Evolutionary conservation across 2,329 filamentous ascomycete species (phyloP).

Genomic region (Botryosphaeria dothidea): DNA sequence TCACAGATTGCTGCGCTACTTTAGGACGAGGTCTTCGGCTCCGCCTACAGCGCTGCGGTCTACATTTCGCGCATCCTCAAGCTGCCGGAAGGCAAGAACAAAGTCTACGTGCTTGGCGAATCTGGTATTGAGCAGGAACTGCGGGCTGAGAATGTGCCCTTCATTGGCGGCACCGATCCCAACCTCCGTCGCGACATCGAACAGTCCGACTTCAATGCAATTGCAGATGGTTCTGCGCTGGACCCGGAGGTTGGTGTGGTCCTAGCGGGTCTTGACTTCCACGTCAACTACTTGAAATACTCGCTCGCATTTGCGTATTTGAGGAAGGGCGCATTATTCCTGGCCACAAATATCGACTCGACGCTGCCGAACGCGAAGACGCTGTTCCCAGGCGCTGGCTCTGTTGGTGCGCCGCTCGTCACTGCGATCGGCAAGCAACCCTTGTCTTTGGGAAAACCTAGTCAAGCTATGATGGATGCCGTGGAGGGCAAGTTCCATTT

Average conservation of each 20-base stretch:
- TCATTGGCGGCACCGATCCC: slow-evolving; percentile 85
- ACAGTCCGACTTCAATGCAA: slow-evolving; percentile 74
- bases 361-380: slow-evolving; percentile 79
- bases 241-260: slow-evolving; percentile 91
- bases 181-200: slow-evolving; percentile 74
- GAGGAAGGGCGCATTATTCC: slow-evolving; percentile 75
- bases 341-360: slow-evolving; percentile 91
- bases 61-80: slow-evolving; percentile 93
- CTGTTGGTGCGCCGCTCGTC: slow-evolving; percentile 74
- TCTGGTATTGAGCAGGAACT: slow-evolving; percentile 89
- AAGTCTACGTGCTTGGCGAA: slow-evolving; percentile 93
- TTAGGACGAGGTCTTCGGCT: slow-evolving; percentile 91
- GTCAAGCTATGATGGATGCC: slow-evolving; percentile 99
- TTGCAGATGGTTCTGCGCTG: slow-evolving; percentile 72
- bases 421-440: slow-evolving; percentile 66
- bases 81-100: slow-evolving; percentile 76
- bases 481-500: slow-evolving; percentile 95
- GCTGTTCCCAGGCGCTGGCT: slow-evolving; percentile 90
- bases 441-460: slow-evolving; percentile 85
- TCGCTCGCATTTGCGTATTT: slow-evolving; percentile 85
- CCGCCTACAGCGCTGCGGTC: slow-evolving; percentile 90
- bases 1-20: not conserved
- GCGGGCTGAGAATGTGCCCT: slow-evolving; percentile 72
- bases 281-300: slow-evolving; percentile 93
- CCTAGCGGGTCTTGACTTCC: slow-evolving; percentile 87